Evolutionary conservation across 441 rosid genomes (phyloP), one percentile per base, ranked within the genome.

Genomic region (Metrosideros polymorpha): DNA sequence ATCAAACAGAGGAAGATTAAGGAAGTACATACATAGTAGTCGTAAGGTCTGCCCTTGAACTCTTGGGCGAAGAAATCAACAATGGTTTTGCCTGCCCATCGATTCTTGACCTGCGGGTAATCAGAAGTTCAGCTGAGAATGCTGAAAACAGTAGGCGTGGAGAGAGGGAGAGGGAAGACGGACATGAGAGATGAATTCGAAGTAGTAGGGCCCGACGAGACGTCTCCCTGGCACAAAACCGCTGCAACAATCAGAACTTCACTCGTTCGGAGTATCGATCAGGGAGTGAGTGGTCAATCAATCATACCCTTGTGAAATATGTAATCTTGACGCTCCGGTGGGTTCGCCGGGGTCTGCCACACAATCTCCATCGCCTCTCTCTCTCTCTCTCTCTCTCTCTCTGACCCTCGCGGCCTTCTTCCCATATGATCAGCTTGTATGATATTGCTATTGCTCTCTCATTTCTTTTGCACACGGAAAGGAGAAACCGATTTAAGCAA

Each of bases 161-260:
- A 55, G 85, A 30, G 77, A 0, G 13, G 17, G 22, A 12, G 49
- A 43, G 71, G 25, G 32, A 84, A 43, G 45, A 89, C 94, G 87
- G 77, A 97, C 99, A 92, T 95, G 98, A 90, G 95, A 93, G 86
- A 96, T 91, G 94, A 97, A 96, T 92, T 96, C 98, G 90, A 95
- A 95, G 94, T 92, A 92, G 92, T 96, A 97, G 5, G 99, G 98
- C 83, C 91, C 91, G 85, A 94, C 99, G 86, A 93, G 93, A 86
- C 98, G 98, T 86, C 96, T 92, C 89, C 98, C 99, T 96, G 90
- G 47, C 47, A 39, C 47, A 71, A 71, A 39, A 71, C 39, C 47
- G 47, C 79, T 12, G 8, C 47, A 22, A 12, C n/a, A 71, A 25
- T 71, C 79, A 39, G 79, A 71, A 71, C 47, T 71, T 39, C 79